Evolutionary conservation across 257 asterid genomes (phyloP).

Genomic region (Plantago ovata): DNA sequence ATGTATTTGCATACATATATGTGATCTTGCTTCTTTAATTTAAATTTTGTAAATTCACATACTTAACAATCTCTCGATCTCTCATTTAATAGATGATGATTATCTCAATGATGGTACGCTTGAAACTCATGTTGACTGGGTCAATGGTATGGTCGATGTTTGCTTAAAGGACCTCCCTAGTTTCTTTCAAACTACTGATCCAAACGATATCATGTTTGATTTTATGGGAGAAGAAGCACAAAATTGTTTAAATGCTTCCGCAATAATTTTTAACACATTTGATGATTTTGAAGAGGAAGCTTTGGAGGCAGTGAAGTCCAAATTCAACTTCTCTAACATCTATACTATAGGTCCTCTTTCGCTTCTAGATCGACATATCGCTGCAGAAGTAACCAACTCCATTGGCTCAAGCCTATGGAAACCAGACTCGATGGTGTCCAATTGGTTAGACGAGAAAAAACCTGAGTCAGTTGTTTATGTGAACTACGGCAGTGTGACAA

Average conservation of each 20-base stretch:
- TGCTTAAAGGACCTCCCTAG: conserved; percentile 8
- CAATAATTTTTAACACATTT: conserved; percentile 4
- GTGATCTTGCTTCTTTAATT: no score
- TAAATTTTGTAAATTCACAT: no score
- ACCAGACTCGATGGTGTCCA: not conserved
- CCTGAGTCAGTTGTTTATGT: conserved; percentile 6
- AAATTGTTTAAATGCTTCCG: not conserved
- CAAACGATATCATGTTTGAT: conserved; percentile 4
- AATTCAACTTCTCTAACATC: conserved; percentile 6
- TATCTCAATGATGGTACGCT: conserved; percentile 8
- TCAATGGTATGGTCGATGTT: not conserved
- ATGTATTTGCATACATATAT: no score
- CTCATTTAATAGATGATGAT: not conserved
- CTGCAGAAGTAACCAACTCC: not conserved
- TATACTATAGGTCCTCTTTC: conserved; percentile 2
- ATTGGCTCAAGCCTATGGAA: conserved; percentile 7
- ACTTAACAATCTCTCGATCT: no score
- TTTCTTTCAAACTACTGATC: conserved; percentile 4
- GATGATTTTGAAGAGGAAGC: conserved; percentile 3
- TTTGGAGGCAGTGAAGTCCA: not conserved
- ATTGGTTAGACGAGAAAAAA: conserved; percentile 4
- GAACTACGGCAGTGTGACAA: conserved; percentile 6
- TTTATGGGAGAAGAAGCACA: not conserved
- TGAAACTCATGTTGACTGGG: conserved; percentile 3
- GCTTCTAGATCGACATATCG: not conserved